Evolutionary conservation across 371 early-diverging fungal species (phyloP).

Genomic region (Lichtheimia ramosa): DNA sequence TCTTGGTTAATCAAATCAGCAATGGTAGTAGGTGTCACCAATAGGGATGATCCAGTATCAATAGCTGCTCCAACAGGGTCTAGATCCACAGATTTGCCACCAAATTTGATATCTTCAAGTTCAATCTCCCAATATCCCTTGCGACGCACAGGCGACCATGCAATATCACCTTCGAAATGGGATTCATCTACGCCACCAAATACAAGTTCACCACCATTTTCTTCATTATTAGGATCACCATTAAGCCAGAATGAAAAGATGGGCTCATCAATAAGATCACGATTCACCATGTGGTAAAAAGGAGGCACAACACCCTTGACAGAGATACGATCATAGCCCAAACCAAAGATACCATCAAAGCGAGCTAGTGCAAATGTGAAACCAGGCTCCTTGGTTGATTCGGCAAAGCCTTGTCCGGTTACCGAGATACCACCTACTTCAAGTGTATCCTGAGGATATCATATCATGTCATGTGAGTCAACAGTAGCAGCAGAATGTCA

Average conservation of each 20-base stretch:
- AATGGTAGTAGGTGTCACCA: slow-evolving; percentile 70
- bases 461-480: neutral
- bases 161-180: slow-evolving; percentile 71
- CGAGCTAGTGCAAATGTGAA: slow-evolving; percentile 81
- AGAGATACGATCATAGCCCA: slow-evolving; percentile 87
- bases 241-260: slow-evolving; percentile 84
- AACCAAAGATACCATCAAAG: slow-evolving; percentile 94
- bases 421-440: slow-evolving; percentile 70
- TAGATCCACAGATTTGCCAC: slow-evolving; percentile 60
- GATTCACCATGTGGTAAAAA: slow-evolving; percentile 86
- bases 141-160: slow-evolving; percentile 78
- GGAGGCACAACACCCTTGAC: slow-evolving; percentile 88
- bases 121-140: slow-evolving; percentile 95
- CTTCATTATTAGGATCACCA: slow-evolving; percentile 44
- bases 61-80: slow-evolving; percentile 70
- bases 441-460: slow-evolving; percentile 59
- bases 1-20: slow-evolving; percentile 82
- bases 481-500: neutral
- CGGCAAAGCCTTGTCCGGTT: slow-evolving; percentile 80
- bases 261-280: slow-evolving; percentile 71
- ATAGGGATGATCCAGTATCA: slow-evolving; percentile 80
- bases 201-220: slow-evolving; percentile 78
- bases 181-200: slow-evolving; percentile 80
- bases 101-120: slow-evolving; percentile 69
- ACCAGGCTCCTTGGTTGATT: slow-evolving; percentile 91